Percentiles rank a stretch among this genome's conserved stretches.
Conservation (phyloP, 2,329 filamentous ascomycete genomes). For the Teratosphaeria gauchensis region DNA sequence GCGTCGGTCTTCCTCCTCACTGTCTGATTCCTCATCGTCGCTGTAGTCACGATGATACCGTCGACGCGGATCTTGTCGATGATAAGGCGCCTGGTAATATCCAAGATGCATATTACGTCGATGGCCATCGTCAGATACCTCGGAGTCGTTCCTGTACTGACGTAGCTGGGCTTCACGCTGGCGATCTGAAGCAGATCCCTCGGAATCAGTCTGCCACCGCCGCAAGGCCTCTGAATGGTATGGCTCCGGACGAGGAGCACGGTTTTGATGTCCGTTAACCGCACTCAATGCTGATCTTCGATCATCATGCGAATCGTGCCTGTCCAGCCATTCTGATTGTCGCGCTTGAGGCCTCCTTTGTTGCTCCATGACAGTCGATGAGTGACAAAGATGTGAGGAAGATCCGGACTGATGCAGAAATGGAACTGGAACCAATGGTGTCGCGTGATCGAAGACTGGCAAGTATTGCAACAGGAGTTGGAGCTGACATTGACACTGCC, state of each 20-base stretch:
- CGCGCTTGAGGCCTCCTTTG: neutral
- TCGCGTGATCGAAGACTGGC: neutral
- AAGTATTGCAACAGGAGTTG: neutral
- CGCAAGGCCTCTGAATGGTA: neutral
- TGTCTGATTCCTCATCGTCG: neutral
- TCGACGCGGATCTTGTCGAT: neutral
- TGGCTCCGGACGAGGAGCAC: neutral
- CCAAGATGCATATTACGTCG: neutral
- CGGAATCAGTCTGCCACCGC: neutral
- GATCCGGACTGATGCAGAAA: neutral
- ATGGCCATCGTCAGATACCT: neutral
- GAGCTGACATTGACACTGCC: neutral
- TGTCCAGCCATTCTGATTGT: neutral
- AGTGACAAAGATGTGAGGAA: neutral
- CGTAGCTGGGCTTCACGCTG: neutral
- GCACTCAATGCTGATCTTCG: neutral
- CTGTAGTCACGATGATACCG: neutral
- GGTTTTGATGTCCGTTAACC: neutral
- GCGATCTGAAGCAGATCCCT: neutral
- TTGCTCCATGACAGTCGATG: neutral
- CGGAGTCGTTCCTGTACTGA: neutral
- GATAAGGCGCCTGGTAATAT: neutral
- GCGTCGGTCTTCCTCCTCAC: neutral
- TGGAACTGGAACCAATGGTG: neutral
- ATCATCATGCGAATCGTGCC: neutral